Conservation (phyloP, 768 basidiomycete genomes). For the Lactifluus echinatus region DNA sequence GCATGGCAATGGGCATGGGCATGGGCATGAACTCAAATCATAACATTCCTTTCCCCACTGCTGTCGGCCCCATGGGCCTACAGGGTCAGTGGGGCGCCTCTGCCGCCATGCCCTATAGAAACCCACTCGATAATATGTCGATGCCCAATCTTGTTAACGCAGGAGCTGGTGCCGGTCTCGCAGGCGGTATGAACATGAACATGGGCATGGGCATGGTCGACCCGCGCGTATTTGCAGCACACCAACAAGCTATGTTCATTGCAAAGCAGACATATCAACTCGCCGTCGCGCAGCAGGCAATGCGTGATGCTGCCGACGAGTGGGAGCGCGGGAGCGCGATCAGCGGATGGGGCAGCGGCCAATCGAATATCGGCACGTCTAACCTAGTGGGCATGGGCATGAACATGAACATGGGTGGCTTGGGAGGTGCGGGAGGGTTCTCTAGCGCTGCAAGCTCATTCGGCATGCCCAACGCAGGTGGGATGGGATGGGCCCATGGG, state of each 20-base stretch:
- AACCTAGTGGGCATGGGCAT: constrained; percentile 32
- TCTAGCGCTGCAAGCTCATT: not conserved
- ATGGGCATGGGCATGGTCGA: constrained; percentile 10
- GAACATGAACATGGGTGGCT: constrained; percentile 21
- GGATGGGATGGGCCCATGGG: constrained; percentile 36
- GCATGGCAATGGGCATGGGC: constrained; percentile 29
- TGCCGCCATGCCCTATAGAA: constrained; percentile 21
- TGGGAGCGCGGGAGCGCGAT: constrained; percentile 74
- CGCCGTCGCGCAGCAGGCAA: constrained; percentile 85
- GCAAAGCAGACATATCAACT: constrained; percentile 89
- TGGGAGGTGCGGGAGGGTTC: constrained; percentile 6
- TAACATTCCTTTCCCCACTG: constrained; percentile 18
- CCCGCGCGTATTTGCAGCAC: constrained; percentile 43
- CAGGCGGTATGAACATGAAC: not conserved
- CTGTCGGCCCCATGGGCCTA: constrained; percentile 16
- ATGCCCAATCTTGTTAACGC: constrained; percentile 44
- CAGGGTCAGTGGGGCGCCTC: constrained; percentile 28
- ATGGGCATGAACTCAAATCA: constrained; percentile 14
- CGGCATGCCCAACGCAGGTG: constrained; percentile 24
- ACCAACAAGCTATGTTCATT: constrained; percentile 79
- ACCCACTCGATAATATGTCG: constrained; percentile 26
- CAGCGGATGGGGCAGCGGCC: constrained; percentile 25
- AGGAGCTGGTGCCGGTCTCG: not conserved
- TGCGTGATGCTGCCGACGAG: constrained; percentile 82
- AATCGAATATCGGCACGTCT: constrained; percentile 23